Percentiles rank a stretch among this genome's conserved stretches.
phyloP scores from a whole-genome alignment of 805 yeast genomes.

The Cyberlindnera misumaiensis region DNA sequence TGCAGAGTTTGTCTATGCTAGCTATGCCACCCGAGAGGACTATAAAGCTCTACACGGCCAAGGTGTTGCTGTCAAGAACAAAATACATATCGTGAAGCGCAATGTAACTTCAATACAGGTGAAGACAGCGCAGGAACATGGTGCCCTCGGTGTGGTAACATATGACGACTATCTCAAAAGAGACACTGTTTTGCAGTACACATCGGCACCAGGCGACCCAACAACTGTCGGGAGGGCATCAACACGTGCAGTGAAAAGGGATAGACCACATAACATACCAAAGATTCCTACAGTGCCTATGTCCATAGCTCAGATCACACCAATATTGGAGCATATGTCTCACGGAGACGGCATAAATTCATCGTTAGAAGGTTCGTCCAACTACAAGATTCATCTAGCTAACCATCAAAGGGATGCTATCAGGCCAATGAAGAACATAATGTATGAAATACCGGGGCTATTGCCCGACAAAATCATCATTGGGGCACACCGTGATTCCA shows the following conservation, averaged over 20 bases:
- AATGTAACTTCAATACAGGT: constrained; percentile 54
- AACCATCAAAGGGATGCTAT: constrained; percentile 31
- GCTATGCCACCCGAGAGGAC: constrained; percentile 54
- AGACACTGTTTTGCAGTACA: constrained; percentile 51
- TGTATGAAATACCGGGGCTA: constrained; percentile 51
- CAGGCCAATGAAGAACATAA: constrained; percentile 40
- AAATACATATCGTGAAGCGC: constrained; percentile 52
- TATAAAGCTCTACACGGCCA: constrained; percentile 34
- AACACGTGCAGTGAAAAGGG: constrained; percentile 28
- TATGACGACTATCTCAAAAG: constrained; percentile 58
- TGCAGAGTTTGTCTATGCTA: constrained; percentile 49
- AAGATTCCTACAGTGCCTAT: constrained; percentile 49
- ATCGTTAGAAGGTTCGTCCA: constrained; percentile 44
- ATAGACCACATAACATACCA: constrained; percentile 39
- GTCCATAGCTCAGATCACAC: constrained; percentile 35
- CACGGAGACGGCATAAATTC: neutral
- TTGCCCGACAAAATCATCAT: constrained; percentile 47
- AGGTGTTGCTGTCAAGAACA: constrained; percentile 42
- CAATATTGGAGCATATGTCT: constrained; percentile 26
- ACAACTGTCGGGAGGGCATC: constrained; percentile 68
- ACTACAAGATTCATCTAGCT: constrained; percentile 29
- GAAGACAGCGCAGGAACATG: constrained; percentile 52
- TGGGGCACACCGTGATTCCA: constrained; percentile 51
- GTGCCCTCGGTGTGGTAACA: constrained; percentile 50
- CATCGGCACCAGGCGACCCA: constrained; percentile 69